Percentiles rank a stretch among this genome's conserved stretches.
Evolutionary conservation across 345 rosid species (phyloP).

Genomic region (Hevea brasiliensis): DNA sequence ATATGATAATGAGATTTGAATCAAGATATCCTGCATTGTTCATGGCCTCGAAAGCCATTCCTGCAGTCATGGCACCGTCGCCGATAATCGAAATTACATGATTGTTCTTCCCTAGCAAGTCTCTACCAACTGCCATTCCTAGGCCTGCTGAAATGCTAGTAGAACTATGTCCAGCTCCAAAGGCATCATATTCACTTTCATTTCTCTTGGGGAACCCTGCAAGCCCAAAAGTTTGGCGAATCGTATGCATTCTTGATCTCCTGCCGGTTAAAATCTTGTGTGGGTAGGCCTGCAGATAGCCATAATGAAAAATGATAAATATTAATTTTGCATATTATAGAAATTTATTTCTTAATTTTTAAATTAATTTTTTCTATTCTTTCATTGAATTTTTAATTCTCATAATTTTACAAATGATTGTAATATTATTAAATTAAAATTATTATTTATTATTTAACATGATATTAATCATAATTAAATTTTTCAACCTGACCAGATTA

Average conservation of each 20-base stretch:
- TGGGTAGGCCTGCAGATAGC: constrained; percentile 34
- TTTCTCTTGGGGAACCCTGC: constrained; percentile 52
- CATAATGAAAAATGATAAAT: not conserved
- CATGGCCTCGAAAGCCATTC: constrained; percentile 56
- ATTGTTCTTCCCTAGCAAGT: constrained; percentile 42
- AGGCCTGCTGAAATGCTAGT: constrained; percentile 57
- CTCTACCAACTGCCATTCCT: constrained; percentile 58
- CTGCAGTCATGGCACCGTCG: constrained; percentile 58
- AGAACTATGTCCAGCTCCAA: constrained; percentile 57
- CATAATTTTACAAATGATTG: too few relatives aligned
- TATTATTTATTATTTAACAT: too few relatives aligned
- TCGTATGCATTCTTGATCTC: constrained; percentile 44
- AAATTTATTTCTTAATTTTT: too few relatives aligned
- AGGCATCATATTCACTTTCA: constrained; percentile 47
- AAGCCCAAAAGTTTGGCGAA: constrained; percentile 46
- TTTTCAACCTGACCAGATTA: too few relatives aligned
- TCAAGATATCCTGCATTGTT: constrained; percentile 56
- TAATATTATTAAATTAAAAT: too few relatives aligned
- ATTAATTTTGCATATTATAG: too few relatives aligned
- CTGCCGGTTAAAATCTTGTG: constrained; percentile 53
- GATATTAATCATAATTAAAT: too few relatives aligned
- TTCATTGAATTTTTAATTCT: too few relatives aligned
- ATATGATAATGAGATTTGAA: constrained; percentile 42
- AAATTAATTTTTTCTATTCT: too few relatives aligned
- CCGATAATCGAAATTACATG: constrained; percentile 49